These are phyloP conservation scores for Groenewaldozyma tartarivorans DNA, from an alignment of 805 yeast genomes.

Conservation along the genomic window DNA sequence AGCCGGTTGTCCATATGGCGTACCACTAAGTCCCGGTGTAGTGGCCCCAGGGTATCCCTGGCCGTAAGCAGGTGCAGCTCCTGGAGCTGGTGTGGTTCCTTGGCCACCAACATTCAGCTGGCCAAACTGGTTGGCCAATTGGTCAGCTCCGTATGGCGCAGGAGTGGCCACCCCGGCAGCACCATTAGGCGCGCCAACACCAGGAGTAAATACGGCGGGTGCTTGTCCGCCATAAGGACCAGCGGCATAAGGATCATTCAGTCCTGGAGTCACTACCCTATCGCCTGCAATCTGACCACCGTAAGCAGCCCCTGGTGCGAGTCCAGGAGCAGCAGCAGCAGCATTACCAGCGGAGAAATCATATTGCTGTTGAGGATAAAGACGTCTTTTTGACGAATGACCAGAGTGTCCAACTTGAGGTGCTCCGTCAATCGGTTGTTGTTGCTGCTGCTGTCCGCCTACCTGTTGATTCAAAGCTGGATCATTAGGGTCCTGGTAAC, in stretches of 20 bases:
- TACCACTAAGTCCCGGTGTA: constrained; percentile 11
- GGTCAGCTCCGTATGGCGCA: constrained; percentile 3
- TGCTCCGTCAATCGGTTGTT: constrained; percentile 2
- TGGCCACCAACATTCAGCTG: constrained; percentile 16
- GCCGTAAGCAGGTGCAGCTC: constrained; percentile 11
- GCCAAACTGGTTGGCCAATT: constrained; percentile 18
- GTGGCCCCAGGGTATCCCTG: not conserved
- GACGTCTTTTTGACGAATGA: constrained; percentile 37
- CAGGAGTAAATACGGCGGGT: constrained; percentile 17
- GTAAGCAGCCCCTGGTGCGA: constrained; percentile 11
- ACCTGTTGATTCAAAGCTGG: not conserved
- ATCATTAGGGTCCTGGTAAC: constrained; percentile 1
- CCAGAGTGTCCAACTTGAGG: constrained; percentile 6
- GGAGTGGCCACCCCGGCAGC: constrained; percentile 8
- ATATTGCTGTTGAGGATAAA: constrained; percentile 38
- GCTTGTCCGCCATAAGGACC: constrained; percentile 5
- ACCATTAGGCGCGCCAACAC: constrained; percentile 13
- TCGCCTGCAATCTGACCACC: constrained; percentile 8
- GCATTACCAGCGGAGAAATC: constrained; percentile 20
- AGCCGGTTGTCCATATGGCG: constrained; percentile 7
- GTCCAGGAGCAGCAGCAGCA: constrained; percentile 8
- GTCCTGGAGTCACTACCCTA: constrained; percentile 5
- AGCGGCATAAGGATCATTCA: not conserved
- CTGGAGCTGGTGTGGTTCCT: constrained; percentile 12
- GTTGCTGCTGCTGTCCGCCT: constrained; percentile 2